Percentiles rank a stretch among this genome's conserved stretches.
Conservation (phyloP, 345 rosid genomes). For the Rhizophora apiculata region DNA sequence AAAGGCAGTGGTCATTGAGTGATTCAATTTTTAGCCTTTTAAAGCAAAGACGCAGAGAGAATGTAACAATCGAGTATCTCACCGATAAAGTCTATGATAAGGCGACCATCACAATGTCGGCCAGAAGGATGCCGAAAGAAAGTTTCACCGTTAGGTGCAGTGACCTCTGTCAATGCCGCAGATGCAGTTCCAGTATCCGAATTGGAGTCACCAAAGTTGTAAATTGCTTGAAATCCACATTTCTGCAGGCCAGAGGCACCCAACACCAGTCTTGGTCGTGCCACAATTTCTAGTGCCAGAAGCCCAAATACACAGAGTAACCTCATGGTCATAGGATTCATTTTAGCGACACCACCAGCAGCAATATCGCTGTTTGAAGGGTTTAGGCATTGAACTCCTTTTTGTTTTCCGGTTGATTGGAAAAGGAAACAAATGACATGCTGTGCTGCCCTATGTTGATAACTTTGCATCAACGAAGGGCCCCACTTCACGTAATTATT, state of each 20-base stretch:
- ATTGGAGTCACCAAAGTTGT: slow-evolving; percentile 79
- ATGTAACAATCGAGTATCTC: slow-evolving; percentile 2
- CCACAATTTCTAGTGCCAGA: slow-evolving; percentile 23
- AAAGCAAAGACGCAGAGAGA: too few species aligned
- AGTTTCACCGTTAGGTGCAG: slow-evolving; percentile 64
- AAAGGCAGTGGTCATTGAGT: too few species aligned
- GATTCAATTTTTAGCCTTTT: background rate
- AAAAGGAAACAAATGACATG: too few species aligned
- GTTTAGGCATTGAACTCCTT: background rate
- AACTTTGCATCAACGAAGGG: too few species aligned
- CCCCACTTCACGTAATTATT: too few species aligned
- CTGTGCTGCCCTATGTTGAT: too few species aligned
- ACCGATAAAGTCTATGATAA: slow-evolving; percentile 62
- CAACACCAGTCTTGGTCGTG: background rate
- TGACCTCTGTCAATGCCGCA: slow-evolving; percentile 45
- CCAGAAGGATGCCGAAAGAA: slow-evolving; percentile 69
- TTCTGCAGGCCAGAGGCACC: background rate
- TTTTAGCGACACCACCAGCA: background rate
- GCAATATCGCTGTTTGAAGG: slow-evolving; percentile 1
- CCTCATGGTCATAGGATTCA: slow-evolving; percentile 24
- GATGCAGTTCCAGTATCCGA: slow-evolving; percentile 69
- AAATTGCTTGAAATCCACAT: slow-evolving; percentile 50
- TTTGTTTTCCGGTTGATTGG: background rate
- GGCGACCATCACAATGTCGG: slow-evolving; percentile 64
- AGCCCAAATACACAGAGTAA: slow-evolving; percentile 13